These are phyloP conservation scores for Nitzschia putrida DNA, from an alignment of 108 stramenopile species.

Conservation along the genomic window DNA sequence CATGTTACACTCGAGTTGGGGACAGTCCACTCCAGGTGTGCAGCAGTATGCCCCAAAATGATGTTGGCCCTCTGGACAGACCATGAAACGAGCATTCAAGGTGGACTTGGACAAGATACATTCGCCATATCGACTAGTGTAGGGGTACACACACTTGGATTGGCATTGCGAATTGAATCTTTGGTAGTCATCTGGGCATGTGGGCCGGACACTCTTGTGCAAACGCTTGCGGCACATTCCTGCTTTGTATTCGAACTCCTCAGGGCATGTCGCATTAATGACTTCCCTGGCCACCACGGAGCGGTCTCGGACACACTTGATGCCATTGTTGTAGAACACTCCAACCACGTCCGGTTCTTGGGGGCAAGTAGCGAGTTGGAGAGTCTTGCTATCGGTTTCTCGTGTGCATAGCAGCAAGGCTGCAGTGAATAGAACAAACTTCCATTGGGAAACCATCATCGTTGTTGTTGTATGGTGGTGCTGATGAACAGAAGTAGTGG, in stretches of 20 bases:
- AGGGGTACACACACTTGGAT: constrained; percentile 1
- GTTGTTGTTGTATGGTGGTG: too few relatives aligned
- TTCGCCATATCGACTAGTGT: neutral
- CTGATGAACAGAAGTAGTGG: too few relatives aligned
- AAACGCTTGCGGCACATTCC: neutral
- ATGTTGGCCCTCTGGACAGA: constrained; percentile 26
- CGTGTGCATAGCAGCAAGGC: neutral
- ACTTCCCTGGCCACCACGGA: constrained; percentile 1
- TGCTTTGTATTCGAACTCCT: neutral
- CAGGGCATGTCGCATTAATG: constrained; percentile 17
- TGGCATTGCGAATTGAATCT: constrained; percentile 13
- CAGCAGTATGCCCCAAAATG: constrained; percentile 24
- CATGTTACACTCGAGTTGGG: constrained; percentile 19
- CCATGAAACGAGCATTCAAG: constrained; percentile 19
- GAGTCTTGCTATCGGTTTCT: constrained; percentile 3
- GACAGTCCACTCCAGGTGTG: constrained; percentile 7
- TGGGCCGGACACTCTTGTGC: constrained; percentile 8
- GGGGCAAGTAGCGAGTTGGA: constrained; percentile 24
- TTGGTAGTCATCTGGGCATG: constrained; percentile 22
- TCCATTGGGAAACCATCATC: too few relatives aligned
- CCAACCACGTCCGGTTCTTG: constrained; percentile 30
- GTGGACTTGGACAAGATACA: constrained; percentile 3
- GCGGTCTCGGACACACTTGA: constrained; percentile 28
- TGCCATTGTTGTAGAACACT: constrained; percentile 23
- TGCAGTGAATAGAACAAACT: too few relatives aligned